phyloP scores from a whole-genome alignment of 2,329 filamentous ascomycete genomes.

The Xylariaceae sp. region DNA sequence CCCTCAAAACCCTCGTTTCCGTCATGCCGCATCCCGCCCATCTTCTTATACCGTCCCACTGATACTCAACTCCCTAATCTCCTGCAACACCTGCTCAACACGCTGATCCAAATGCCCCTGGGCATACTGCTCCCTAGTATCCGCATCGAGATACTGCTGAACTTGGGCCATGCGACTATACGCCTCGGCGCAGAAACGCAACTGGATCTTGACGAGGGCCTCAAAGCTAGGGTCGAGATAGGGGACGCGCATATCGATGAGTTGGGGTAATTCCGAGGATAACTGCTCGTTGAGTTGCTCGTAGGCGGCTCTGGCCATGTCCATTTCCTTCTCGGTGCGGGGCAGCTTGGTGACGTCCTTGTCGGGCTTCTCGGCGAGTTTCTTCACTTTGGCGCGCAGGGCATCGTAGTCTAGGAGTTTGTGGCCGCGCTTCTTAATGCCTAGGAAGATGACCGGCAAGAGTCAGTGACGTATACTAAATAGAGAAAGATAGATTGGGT shows the following conservation, averaged over 20 bases:
- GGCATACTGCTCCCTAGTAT: constrained; percentile 94
- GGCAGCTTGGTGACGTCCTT: constrained; percentile 97
- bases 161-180: constrained; percentile 98
- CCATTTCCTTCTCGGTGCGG: constrained; percentile 91
- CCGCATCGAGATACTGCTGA: constrained; percentile 94
- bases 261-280: constrained; percentile 84
- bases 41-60: constrained; percentile 60
- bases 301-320: constrained; percentile 89
- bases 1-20: constrained; percentile 8
- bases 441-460: constrained; percentile 37
- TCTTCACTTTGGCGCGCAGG: constrained; percentile 93
- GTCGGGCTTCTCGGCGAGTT: constrained; percentile 95
- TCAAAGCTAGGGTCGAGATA: constrained; percentile 97
- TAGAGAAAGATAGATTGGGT: not conserved
- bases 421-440: constrained; percentile 97
- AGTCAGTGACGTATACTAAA: no score
- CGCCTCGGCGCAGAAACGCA: constrained; percentile 95
- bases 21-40: not conserved
- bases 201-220: constrained; percentile 95
- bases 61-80: constrained; percentile 96
- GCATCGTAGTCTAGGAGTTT: constrained; percentile 98
- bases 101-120: constrained; percentile 85
- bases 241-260: constrained; percentile 94
- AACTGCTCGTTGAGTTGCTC: constrained; percentile 97
- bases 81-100: constrained; percentile 93